Base-by-base conservation (phyloP, 129 eudicot species). In the Lonicera japonica region DNA sequence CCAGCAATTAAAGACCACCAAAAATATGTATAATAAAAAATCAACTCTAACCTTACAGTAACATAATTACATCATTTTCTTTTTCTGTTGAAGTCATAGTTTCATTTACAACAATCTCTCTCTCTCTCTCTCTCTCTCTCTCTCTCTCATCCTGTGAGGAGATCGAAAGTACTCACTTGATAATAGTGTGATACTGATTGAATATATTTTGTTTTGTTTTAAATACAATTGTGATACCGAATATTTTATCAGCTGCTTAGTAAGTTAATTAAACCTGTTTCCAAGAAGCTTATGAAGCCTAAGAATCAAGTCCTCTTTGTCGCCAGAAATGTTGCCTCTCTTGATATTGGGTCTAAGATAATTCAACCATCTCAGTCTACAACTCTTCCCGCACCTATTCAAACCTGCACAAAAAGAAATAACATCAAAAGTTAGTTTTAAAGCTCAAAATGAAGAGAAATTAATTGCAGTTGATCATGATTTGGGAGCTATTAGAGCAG, bases 1-100 rank as follows among this genome's bases (percentile, higher is more conserved):
- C 63, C 69, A 0, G 78, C 80, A 45, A 79, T 79, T 60, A 79
- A 53, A 3, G 85, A 74, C 85, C 85, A 79, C 75, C 85, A 70
- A 24, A 15, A 60, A 29, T 36, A 4, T n/a, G n/a, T n/a, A n/a
- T 6, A 16, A 24, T 46, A 0, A 5, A 19, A 47, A 8, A n/a
- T 47, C 25, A 53, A 61, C 15, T 39, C 1, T 19, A 40, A 55
- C 24, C 8, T 22, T 23, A 17, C 25, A 16, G 5, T 51, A 17
- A 11, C 36, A 7, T 2, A 18, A 36, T 60, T 40, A 3, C 38
- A 16, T 16, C 24, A 8, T 60, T 60, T 8, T 25, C 0, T 11
- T 0, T 12, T 2, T 39, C n/a, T n/a, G n/a, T n/a, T n/a, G n/a
- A n/a, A n/a, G n/a, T n/a, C n/a, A n/a, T n/a, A n/a, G n/a, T n/a